A percentile compares a stretch with the other conserved stretches of the same genome.
phyloP scores from a whole-genome alignment of 2,329 filamentous ascomycete species.

The Emergomyces orientalis region DNA sequence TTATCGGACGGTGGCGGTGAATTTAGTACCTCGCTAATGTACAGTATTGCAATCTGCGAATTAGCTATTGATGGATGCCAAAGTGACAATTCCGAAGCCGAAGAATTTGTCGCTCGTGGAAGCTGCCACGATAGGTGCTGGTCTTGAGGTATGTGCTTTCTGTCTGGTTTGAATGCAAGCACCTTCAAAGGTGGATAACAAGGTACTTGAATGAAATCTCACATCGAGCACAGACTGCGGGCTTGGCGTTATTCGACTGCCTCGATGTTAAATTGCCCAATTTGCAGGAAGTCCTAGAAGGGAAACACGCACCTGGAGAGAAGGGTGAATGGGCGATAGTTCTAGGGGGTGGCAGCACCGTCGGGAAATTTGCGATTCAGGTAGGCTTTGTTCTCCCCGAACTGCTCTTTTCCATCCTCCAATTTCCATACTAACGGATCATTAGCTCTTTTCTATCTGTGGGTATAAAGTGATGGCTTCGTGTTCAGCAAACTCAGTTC shows the following conservation, averaged over 20 bases:
- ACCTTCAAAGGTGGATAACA: not conserved
- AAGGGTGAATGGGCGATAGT: conserved; percentile 25
- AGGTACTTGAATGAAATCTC: not conserved
- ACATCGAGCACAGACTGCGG: conserved; percentile 17
- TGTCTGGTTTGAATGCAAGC: conserved; percentile 11
- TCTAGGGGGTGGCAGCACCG: conserved; percentile 26
- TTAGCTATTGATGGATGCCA: conserved; percentile 26
- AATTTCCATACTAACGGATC: not conserved
- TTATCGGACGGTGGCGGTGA: not conserved
- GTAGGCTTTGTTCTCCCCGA: not conserved
- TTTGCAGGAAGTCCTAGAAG: conserved; percentile 13
- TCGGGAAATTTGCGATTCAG: conserved; percentile 26
- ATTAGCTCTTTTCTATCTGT: conserved; percentile 21
- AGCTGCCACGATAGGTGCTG: conserved; percentile 24
- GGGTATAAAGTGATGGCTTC: conserved; percentile 28
- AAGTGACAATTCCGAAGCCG: conserved; percentile 24
- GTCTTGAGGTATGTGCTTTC: conserved; percentile 13
- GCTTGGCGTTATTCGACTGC: conserved; percentile 19
- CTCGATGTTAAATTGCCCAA: conserved; percentile 20
- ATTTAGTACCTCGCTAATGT: conserved; percentile 3
- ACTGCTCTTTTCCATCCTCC: not conserved
- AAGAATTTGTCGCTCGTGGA: conserved; percentile 22
- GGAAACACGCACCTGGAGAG: conserved; percentile 10
- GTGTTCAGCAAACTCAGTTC: conserved; percentile 23
- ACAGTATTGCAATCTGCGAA: not conserved